phyloP scores from a whole-genome alignment of 2,329 filamentous ascomycete species.

The Fusarium buharicum region DNA sequence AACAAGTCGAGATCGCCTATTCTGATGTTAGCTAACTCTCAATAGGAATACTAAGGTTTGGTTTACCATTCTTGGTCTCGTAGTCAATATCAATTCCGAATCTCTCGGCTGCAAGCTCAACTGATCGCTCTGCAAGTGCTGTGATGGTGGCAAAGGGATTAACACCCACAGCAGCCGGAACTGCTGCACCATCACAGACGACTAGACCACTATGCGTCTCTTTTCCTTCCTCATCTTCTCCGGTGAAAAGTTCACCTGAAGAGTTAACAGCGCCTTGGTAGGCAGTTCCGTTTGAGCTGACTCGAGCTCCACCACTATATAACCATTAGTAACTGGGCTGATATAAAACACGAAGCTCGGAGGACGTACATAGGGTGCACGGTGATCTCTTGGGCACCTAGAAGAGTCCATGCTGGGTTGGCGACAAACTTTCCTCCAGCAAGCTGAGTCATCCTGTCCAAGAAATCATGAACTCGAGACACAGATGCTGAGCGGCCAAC shows the following conservation, averaged over 20 bases:
- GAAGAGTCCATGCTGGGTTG: slow-evolving; percentile 66
- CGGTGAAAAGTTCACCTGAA: slow-evolving; percentile 67
- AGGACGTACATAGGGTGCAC: slow-evolving; percentile 65
- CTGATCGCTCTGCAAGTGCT: slow-evolving; percentile 72
- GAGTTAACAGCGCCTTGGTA: slow-evolving; percentile 69
- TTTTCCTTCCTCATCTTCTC: slow-evolving; percentile 55
- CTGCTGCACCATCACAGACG: slow-evolving; percentile 69
- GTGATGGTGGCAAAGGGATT: slow-evolving; percentile 77
- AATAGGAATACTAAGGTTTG: not conserved
- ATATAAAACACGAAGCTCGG: not conserved
- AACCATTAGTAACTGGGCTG: not conserved
- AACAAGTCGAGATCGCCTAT: slow-evolving; percentile 61
- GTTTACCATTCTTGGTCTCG: slow-evolving; percentile 33
- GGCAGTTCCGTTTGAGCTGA: slow-evolving; percentile 68
- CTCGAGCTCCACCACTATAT: slow-evolving; percentile 65
- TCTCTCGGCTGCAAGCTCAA: slow-evolving; percentile 52
- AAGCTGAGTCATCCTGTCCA: slow-evolving; percentile 64
- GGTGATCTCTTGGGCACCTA: slow-evolving; percentile 68
- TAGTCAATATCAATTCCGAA: slow-evolving; percentile 28
- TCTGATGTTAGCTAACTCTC: not conserved
- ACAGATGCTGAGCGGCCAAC: slow-evolving; percentile 67
- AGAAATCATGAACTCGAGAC: slow-evolving; percentile 60
- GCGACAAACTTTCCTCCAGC: slow-evolving; percentile 70
- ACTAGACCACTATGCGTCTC: slow-evolving; percentile 68
- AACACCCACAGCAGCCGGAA: slow-evolving; percentile 71